Conservation (phyloP, 495 filamentous ascomycete species). For the Bathelium albidoporum region DNA sequence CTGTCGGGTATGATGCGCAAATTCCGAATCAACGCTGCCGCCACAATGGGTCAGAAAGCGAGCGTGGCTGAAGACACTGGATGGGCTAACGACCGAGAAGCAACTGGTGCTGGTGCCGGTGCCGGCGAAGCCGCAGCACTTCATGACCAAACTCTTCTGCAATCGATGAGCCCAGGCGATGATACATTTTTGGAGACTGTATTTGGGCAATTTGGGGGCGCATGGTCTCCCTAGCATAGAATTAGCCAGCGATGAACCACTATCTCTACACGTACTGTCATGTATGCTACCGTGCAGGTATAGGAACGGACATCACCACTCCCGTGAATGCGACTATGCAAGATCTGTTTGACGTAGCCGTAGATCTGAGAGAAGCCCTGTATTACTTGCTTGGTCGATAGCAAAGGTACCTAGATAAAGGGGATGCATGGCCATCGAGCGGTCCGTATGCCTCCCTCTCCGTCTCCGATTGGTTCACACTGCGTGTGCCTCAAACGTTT, state of each 20-base stretch:
- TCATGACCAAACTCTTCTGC: background rate
- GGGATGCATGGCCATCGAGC: background rate
- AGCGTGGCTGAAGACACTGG: background rate
- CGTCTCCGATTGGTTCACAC: background rate
- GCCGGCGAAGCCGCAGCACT: background rate
- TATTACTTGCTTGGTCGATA: background rate
- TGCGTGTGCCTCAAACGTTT: too few relatives aligned
- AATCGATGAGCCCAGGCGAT: background rate
- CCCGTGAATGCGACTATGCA: background rate
- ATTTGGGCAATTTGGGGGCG: background rate
- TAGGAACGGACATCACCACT: background rate
- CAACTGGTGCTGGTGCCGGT: background rate
- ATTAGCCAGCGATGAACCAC: background rate
- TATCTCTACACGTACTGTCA: background rate
- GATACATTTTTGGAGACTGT: background rate
- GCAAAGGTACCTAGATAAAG: background rate
- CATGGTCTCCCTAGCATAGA: background rate
- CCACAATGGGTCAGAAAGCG: background rate
- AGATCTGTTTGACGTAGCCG: background rate
- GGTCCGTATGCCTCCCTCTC: background rate
- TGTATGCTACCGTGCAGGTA: background rate
- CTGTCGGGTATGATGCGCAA: background rate
- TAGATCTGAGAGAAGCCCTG: background rate
- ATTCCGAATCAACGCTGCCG: background rate
- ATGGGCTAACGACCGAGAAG: background rate